Evolutionary conservation across 306 rosid genomes (phyloP), one percentile per base, ranked within the genome.

Genomic region (Cajanus cajan): DNA sequence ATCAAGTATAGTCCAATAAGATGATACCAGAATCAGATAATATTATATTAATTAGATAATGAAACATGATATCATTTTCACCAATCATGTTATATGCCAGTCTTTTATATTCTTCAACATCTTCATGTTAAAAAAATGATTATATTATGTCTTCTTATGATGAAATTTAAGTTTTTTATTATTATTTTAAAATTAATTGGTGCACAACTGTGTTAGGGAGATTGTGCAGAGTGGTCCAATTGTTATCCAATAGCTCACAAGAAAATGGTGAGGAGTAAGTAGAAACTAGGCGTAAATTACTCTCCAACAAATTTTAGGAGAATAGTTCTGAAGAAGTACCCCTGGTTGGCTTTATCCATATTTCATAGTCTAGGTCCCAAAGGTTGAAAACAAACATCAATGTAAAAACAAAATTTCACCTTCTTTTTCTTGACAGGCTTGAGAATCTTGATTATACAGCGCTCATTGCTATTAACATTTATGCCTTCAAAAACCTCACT

Each of bases 391-490:
- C 18, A 6, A 71, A 65, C 47, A 78, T 44, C 45, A 59, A 48
- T n/a, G 73, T 31, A 14, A 51, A 65, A n/a, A 50, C 33, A 14
- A 44, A 37, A 34, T 28, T 22, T 72, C 54, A 91, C 96, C 96
- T 89, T 93, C 85, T 91, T 93, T 65, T 93, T 93, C 93, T 93
- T 93, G 2, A 93, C 98, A 71, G 98, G 98, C 89, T 93, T 93
- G 59, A 93, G 93, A 80, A 93, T 93, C 91, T 93, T 93, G 89
- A 93, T 93, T 61, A 91, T 68, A 80, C 98, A 93, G 61, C 92
- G 88, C 85, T 93, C 98, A 31, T 86, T 91, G 88, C 83, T 88
- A 39, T 87, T 91, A 75, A 93, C 92, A 82, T 91, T 91, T 50
- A 93, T 91, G 68, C 98, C 98, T 71, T 93, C 98, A 18, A 93